Evolutionary conservation across 805 yeast genomes (phyloP), one percentile per base, ranked within the genome.

Genomic region (Torulaspora gathmanii): DNA sequence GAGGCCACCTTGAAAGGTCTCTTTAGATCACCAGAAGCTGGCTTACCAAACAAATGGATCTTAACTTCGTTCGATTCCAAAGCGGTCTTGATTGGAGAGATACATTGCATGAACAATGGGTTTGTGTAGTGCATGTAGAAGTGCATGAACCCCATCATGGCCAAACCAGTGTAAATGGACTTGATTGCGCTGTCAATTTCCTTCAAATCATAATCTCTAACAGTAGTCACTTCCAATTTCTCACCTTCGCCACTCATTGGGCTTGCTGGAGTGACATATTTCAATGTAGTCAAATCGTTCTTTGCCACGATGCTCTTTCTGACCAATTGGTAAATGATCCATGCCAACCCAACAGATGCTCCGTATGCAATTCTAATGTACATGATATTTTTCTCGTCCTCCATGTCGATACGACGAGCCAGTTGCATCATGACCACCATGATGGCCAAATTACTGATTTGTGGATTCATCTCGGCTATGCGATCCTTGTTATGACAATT

Each of bases 61-160:
- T 87, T 82, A 58, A 91, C 95, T 56, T 88, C 80, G 72, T 89
- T 89, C 61, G 86, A 72, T 73, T 93, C 98, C 45, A 88, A 70
- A 37, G 95, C 95, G 57, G 86, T 73, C 79, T 93, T 93, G 60
- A 93, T 72, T 42, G 96, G 91, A 42, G 95, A 79, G 57, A 93
- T 79, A 53, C 90, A 82, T 74, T 93, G 98, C 89, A 91, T 85
- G 56, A 93, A 81, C 65, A 93, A 78, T 49, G 99, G 99, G 72
- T 93, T 89, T 68, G 97, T 89, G 77, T 88, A 93, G 71, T 88
- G 85, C 95, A 93, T 80, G 80, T 91, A 91, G 51, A 93, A 63
- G 70, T 93, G 99, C 98, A 91, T 90, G 82, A 91, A 86, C 20
- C 84, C 95, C 90, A 93, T 90, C 95, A 93, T 88, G 60, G 95